phyloP scores from a whole-genome alignment of 805 yeast species.

The Teunomyces funiuensis region DNA sequence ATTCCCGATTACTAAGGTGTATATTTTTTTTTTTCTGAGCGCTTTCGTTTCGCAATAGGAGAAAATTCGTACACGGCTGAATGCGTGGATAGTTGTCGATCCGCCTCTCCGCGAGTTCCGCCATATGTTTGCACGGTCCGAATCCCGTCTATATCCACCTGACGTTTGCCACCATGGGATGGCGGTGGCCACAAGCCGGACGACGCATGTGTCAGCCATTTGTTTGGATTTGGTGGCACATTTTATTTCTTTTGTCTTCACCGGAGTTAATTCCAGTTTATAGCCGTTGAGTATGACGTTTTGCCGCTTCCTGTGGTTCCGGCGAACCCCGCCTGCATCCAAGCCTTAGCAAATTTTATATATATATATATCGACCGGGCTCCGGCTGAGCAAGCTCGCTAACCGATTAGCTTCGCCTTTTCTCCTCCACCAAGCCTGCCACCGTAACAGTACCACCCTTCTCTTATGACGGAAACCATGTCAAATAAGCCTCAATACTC shows the following conservation, averaged over 20 bases:
- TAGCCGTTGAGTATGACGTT: slow-evolving; percentile 2
- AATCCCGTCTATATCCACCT: no score
- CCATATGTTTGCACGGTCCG: no score
- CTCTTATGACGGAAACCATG: slow-evolving; percentile 2
- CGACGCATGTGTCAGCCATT: not conserved
- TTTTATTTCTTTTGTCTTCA: not conserved
- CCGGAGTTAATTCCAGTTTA: slow-evolving; percentile 4
- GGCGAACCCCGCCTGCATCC: not conserved
- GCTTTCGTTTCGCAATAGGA: not conserved
- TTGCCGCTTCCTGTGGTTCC: slow-evolving; percentile 6
- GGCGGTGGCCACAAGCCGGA: not conserved
- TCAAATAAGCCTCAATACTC: slow-evolving; percentile 10
- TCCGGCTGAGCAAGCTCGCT: not conserved
- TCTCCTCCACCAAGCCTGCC: not conserved
- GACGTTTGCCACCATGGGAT: not conserved
- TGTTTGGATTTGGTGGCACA: not conserved
- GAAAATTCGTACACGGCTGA: slow-evolving; percentile 4
- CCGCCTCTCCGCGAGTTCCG: no score
- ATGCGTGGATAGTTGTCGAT: no score
- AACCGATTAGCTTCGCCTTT: slow-evolving; percentile 8
- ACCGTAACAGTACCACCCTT: not conserved
- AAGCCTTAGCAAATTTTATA: slow-evolving; percentile 1
- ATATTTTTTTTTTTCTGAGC: not conserved
- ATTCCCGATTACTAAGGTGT: slow-evolving; percentile 5
- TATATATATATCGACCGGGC: slow-evolving; percentile 1